Conservation (phyloP, 352 stramenopile species). For the Pythium folliculosum region DNA sequence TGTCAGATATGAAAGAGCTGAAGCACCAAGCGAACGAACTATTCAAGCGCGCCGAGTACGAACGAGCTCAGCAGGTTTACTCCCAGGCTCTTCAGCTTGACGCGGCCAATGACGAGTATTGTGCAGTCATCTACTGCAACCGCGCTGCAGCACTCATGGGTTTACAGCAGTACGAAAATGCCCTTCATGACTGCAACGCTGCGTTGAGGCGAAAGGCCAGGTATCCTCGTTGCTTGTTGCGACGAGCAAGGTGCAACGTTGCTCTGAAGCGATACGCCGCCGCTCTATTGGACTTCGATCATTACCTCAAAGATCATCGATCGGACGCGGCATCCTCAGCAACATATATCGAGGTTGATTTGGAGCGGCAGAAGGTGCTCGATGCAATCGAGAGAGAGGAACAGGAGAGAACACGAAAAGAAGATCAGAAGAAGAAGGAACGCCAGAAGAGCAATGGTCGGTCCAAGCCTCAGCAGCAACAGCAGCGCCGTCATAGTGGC, state of each 20-base stretch:
- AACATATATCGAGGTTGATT: slow-evolving; percentile 36
- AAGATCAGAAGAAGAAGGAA: slow-evolving; percentile 44
- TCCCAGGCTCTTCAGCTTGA: slow-evolving; percentile 69
- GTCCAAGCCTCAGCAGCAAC: slow-evolving; percentile 35
- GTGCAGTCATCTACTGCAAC: slow-evolving; percentile 81
- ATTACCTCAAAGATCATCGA: slow-evolving; percentile 56
- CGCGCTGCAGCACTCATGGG: slow-evolving; percentile 80
- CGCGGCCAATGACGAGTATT: slow-evolving; percentile 68
- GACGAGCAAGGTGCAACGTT: slow-evolving; percentile 70
- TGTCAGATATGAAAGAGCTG: slow-evolving; percentile 66
- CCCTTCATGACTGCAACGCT: slow-evolving; percentile 75
- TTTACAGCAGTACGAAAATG: slow-evolving; percentile 59
- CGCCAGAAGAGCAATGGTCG: slow-evolving; percentile 25
- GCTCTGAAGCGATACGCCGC: slow-evolving; percentile 58
- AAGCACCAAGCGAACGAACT: slow-evolving; percentile 68
- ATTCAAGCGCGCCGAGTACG: slow-evolving; percentile 63
- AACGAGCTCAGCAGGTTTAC: slow-evolving; percentile 57
- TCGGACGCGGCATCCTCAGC: slow-evolving; percentile 17
- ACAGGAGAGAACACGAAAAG: slow-evolving; percentile 42
- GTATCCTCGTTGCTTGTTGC: slow-evolving; percentile 61
- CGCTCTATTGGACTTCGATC: slow-evolving; percentile 75
- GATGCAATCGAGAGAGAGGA: slow-evolving; percentile 51
- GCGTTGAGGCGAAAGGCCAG: slow-evolving; percentile 60
- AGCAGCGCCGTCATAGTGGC: slow-evolving; percentile 37
- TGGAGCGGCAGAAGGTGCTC: slow-evolving; percentile 54